Evolutionary conservation across 306 rosid species (phyloP), one percentile per base, ranked within the genome.

Genomic region (Dicorynia guianensis): DNA sequence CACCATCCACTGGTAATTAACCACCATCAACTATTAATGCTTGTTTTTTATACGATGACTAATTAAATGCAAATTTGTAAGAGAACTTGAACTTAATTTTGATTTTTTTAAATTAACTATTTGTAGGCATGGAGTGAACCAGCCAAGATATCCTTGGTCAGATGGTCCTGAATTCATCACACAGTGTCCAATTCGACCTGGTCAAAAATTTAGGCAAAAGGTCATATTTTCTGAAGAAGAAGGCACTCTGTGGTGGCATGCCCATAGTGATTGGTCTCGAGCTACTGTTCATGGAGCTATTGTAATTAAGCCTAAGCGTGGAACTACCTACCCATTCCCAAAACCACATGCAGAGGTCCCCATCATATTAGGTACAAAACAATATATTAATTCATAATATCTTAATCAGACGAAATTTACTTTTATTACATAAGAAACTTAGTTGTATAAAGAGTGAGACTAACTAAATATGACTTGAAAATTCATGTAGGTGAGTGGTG

Each of bases 201-300:
- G 86, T 35, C 43, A 20, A 10, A 79, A 52, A 18, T 84, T 81
- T 56, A 75, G 57, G 1, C 83, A 84, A 49, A 87, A 34, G 49
- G 20, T 87, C 17, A 60, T 71, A 11, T 76, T 84, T 36, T 75
- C 76, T 0, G 33, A 2, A 0, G 90, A 84, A 60, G 88, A 84
- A 76, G 88, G 86, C 18, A 87, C 91, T 6, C 43, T 87, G 0
- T 87, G 30, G 30, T 25, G 30, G 30, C 30, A 25, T 25, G 30
- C 30, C 2, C 30, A 83, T 8, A 86, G 87, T 63, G 77, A 67
- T 3, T 84, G 79, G 81, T 18, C 64, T 2, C 30, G 91, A 5
- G 89, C 91, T 39, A 87, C 91, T 0, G 87, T 87, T 57, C 77
- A 87, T 43, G 91, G 91, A 3, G 85, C 89, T 38, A 67, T 82